Base-by-base conservation (phyloP, 805 yeast genomes). In the Schwanniomyces vanrijiae region DNA sequence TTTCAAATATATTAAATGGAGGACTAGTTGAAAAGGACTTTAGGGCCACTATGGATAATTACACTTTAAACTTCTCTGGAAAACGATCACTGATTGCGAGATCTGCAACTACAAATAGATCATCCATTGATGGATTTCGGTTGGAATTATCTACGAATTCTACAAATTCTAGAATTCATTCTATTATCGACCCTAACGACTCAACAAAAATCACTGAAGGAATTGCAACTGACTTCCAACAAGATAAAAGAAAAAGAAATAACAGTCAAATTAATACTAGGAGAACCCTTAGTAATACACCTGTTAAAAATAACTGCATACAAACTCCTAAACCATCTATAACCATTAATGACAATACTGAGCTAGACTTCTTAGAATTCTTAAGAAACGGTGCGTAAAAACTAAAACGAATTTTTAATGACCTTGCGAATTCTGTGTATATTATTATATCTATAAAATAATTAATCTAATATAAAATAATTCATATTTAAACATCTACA, bases 291-390 rank as follows among this genome's bases (percentile, higher is more conserved):
- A 16, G 35, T 14, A 14, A 7, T 14, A 14, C 9, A 3, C 35
- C 35, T 16, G 9, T 31, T 8, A 31, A 31, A 31, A 19, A 31
- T 16, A 16, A 14, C 16, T 14, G 35, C 35, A 31, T 31, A 31
- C 35, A 31, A 31, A 19, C 25, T 33, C 11, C 20, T 21, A 37
- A 37, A 11, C 14, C 24, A 20, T 37, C 39, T 10, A 16, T 7
- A 20, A 37, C 16, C 25, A 16, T 22, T 24, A 41, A 37, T 20
- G 55, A 57, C 1, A 68, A 59, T 13, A 10, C 38, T 18, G 78
- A 71, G 45, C 64, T 77, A 60, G 82, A 77, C 53, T 64, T 78
- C 43, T 43, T 77, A 54, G 82, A 76, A 49, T 75, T 78, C 50
- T 64, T 78, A 48, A 68, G 66, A 31, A 63, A 60, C 28, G 81